Evolutionary conservation across 2,329 filamentous ascomycete species (phyloP).

Genomic region (Lachnellula subtilissima): DNA sequence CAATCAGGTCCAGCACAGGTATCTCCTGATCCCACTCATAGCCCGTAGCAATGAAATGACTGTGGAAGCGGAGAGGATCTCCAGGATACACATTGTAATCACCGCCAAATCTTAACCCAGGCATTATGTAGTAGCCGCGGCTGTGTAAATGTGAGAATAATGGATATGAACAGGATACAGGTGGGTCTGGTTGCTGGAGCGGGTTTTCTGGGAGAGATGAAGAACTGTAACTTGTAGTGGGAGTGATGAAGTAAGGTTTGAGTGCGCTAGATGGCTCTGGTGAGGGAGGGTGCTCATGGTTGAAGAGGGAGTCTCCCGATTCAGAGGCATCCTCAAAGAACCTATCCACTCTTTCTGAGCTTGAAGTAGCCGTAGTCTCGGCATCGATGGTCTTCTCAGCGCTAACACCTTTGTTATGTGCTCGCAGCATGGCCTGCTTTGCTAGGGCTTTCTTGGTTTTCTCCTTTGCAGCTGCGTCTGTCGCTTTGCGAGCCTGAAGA

Average conservation of each 20-base stretch:
- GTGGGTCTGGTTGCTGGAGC: slow-evolving; percentile 29
- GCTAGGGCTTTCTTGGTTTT: slow-evolving; percentile 23
- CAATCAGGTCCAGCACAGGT: slow-evolving; percentile 76
- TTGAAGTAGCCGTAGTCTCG: neutral
- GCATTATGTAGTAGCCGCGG: slow-evolving; percentile 79
- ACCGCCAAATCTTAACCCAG: slow-evolving; percentile 89
- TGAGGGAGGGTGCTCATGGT: slow-evolving; percentile 33
- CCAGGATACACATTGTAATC: slow-evolving; percentile 94
- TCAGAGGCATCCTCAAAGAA: slow-evolving; percentile 1
- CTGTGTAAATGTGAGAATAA: slow-evolving; percentile 77
- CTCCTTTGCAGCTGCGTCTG: slow-evolving; percentile 25
- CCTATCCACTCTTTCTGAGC: neutral
- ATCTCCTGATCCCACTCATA: slow-evolving; percentile 86
- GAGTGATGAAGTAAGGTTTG: slow-evolving; percentile 35
- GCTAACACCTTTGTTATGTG: slow-evolving; percentile 7
- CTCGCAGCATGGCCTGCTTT: slow-evolving; percentile 24
- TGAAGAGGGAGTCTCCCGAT: slow-evolving; percentile 11
- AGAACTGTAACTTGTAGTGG: slow-evolving; percentile 40
- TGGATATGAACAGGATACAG: slow-evolving; percentile 56
- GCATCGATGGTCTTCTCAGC: neutral
- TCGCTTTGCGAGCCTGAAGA: slow-evolving; percentile 44
- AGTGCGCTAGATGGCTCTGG: slow-evolving; percentile 21
- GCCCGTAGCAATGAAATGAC: slow-evolving; percentile 84
- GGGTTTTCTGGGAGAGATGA: slow-evolving; percentile 27
- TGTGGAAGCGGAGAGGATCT: slow-evolving; percentile 90